Evolutionary conservation across 208 protist genomes (phyloP).

Genomic region (Angomonas desouzai): DNA sequence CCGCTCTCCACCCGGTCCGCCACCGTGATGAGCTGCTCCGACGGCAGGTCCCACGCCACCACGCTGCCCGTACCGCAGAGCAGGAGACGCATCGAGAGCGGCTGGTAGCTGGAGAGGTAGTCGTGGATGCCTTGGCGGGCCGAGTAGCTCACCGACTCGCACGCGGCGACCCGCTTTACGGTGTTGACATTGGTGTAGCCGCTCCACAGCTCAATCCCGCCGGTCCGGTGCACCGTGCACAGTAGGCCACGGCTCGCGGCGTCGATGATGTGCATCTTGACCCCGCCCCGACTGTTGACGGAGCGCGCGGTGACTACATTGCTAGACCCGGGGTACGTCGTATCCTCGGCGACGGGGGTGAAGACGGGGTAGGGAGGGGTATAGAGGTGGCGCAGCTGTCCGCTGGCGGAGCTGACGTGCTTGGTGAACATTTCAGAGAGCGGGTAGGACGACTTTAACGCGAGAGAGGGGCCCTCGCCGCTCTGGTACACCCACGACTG

Average conservation of each 20-base stretch:
- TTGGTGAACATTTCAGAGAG: conserved; percentile 25
- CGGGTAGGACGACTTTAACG: conserved; percentile 21
- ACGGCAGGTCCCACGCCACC: conserved; percentile 20
- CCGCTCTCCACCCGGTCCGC: conserved; percentile 1
- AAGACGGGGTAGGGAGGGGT: conserved; percentile 20
- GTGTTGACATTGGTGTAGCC: conserved; percentile 30
- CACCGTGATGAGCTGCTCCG: conserved; percentile 17
- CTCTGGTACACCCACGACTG: conserved; percentile 50
- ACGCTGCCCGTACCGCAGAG: conserved; percentile 36
- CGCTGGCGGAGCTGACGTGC: conserved; percentile 11
- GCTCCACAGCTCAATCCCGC: conserved; percentile 59
- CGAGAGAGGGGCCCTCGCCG: neutral
- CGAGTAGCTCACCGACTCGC: conserved; percentile 46
- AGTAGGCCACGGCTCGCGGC: conserved; percentile 54
- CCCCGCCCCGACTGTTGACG: neutral
- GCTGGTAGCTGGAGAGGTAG: conserved; percentile 72
- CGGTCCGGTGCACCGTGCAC: conserved; percentile 65
- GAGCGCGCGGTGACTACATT: neutral
- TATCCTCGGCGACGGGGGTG: neutral
- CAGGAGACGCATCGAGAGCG: conserved; percentile 42
- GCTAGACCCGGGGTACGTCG: neutral
- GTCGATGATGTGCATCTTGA: conserved; percentile 67
- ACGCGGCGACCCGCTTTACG: conserved; percentile 55
- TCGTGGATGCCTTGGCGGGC: conserved; percentile 29
- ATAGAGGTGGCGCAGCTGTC: conserved; percentile 34